Base-by-base conservation (phyloP, 306 rosid species). In the Pterocarpus santalinus region DNA sequence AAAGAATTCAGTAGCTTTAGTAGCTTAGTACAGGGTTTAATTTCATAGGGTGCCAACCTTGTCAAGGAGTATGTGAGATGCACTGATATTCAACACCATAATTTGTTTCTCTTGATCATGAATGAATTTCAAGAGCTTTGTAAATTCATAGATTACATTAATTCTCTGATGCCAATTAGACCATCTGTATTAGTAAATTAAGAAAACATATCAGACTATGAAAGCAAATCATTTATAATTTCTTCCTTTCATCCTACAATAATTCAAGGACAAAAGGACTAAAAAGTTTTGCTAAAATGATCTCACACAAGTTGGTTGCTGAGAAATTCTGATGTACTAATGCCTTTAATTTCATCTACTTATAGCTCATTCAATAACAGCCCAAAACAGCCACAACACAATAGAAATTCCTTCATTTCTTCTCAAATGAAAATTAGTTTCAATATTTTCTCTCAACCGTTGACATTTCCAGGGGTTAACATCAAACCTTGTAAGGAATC, bases 31-130 rank as follows among this genome's bases (percentile, higher is more conserved):
- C 0, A 22, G 28, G 28, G 28, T 22, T 22, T 22, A 22, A 22
- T 22, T 22, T 22, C 28, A 22, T 22, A 22, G 28, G 28, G 62
- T 70, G 33, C 85, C n/a, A 73, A 91, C 97, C 94, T 82, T 80
- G 62, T 92, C 90, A 4, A 92, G 86, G 69, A 89, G 55, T 79
- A 89, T 82, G 78, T 88, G 87, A 76, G 94, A 82, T 39, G 87
- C 76, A 84, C 49, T 82, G 55, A 86, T 53, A 80, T 87, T 82
- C 41, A 87, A 51, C 86, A 76, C 66, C 87, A 77, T 32, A n/a
- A 44, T 84, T 79, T 85, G 90, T 71, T 79, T 84, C 47, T 86
- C 89, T 69, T 86, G 84, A 32, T 51, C 69, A 82, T 92, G 95
- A 49, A 89, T 83, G 86, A 82, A 85, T 41, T 89, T 81, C 58